These are phyloP conservation scores for Echeveria elegans DNA, from an alignment of 164 flowering plant genomes.

Conservation along the genomic window DNA sequence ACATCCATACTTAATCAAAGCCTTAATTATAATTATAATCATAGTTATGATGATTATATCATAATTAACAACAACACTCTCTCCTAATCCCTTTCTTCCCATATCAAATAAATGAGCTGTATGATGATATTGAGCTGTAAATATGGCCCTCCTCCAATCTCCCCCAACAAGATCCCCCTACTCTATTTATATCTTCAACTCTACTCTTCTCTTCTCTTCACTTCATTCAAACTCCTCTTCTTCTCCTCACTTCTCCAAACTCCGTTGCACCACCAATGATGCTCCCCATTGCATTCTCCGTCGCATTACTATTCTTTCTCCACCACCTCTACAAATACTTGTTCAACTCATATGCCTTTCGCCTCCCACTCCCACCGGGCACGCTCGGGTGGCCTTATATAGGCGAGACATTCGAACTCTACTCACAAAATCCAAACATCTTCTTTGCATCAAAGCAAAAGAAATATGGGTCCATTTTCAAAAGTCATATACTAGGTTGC, in stretches of 20 bases:
- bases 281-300: neutral
- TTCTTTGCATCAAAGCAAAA: conserved; percentile 73
- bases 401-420: conserved; percentile 91
- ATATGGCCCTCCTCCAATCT: conserved; percentile 3
- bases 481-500: conserved; percentile 86
- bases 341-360: conserved; percentile 10
- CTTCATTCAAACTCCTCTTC: neutral
- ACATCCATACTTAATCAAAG: too few species aligned
- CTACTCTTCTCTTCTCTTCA: conserved; percentile 7
- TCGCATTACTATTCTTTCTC: conserved; percentile 13
- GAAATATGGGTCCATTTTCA: conserved; percentile 78
- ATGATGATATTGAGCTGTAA: conserved; percentile 23
- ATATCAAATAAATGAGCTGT: conserved; percentile 44
- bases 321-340: conserved; percentile 15
- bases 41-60: too few species aligned
- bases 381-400: conserved; percentile 88
- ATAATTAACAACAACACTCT: conserved; percentile 3
- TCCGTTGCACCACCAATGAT: neutral
- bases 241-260: too few species aligned
- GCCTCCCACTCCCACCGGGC: conserved; percentile 83
- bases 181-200: conserved; percentile 7
- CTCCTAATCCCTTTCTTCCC: neutral
- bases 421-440: conserved; percentile 84
- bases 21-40: too few species aligned
- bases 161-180: conserved; percentile 6